Percentiles rank a stretch among this genome's conserved stretches.
phyloP scores from a whole-genome alignment of 108 stramenopile genomes.

The Fragilaria radians region DNA sequence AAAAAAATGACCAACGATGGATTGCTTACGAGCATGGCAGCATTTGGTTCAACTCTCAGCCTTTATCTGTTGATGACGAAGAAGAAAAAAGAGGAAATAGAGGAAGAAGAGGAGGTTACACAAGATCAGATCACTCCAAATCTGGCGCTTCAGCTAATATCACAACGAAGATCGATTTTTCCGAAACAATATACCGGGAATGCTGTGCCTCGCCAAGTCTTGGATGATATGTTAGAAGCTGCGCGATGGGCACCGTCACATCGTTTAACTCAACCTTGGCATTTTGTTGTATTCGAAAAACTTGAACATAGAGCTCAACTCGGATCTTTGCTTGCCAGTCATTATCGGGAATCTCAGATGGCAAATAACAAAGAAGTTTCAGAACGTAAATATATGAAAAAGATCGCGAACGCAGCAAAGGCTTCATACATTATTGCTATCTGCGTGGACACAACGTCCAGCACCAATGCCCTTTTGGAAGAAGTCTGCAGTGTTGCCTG shows the following conservation, averaged over 20 bases:
- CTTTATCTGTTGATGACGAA: no score
- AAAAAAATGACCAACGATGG: no score
- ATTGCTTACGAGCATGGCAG: no score
- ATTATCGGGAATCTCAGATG: slow-evolving; percentile 14
- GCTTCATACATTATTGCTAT: slow-evolving; percentile 30
- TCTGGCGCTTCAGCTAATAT: slow-evolving; percentile 9
- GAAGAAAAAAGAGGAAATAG: no score
- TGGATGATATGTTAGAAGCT: slow-evolving; percentile 33
- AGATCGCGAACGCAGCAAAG: slow-evolving; percentile 12
- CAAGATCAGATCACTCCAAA: no score
- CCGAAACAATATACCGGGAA: slow-evolving; percentile 30
- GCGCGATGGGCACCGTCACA: slow-evolving; percentile 35
- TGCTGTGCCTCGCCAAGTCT: slow-evolving; percentile 6
- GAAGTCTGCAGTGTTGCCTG: slow-evolving; percentile 26
- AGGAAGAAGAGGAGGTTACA: no score
- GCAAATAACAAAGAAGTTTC: slow-evolving; percentile 12
- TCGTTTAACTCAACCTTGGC: slow-evolving; percentile 32
- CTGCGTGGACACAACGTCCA: slow-evolving; percentile 9
- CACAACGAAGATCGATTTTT: slow-evolving; percentile 25
- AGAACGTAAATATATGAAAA: slow-evolving; percentile 33
- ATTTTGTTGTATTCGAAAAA: slow-evolving; percentile 28
- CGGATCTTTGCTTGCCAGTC: slow-evolving; percentile 16
- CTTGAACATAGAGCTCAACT: slow-evolving; percentile 8
- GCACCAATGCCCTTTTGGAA: slow-evolving; percentile 24
- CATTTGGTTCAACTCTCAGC: no score